Evolutionary conservation across 2,329 filamentous ascomycete genomes (phyloP).

Genomic region (Fusarium denticulatum): DNA sequence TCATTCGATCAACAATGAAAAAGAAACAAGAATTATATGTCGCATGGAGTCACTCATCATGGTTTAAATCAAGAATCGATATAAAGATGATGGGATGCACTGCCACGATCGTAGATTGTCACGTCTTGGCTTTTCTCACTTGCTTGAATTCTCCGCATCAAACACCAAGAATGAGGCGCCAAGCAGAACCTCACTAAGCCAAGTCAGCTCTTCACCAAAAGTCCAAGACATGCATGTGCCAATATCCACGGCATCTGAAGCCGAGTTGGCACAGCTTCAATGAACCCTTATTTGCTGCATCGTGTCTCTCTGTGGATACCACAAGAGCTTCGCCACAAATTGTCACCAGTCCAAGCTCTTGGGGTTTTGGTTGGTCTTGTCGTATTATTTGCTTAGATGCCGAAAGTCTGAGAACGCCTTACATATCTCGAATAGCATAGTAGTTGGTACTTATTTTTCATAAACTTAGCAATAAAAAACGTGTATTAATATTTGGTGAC

Average conservation of each 20-base stretch:
- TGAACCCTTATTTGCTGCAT: conserved; percentile 21
- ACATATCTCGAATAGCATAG: neutral
- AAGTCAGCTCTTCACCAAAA: neutral
- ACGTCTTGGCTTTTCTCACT: conserved; percentile 17
- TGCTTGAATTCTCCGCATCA: neutral
- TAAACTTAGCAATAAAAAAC: neutral
- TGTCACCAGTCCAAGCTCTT: conserved; percentile 12
- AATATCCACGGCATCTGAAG: conserved; percentile 13
- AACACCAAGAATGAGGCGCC: neutral
- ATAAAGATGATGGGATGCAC: conserved; percentile 9
- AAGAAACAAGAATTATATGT: neutral
- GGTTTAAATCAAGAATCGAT: conserved; percentile 9
- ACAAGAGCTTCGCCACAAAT: conserved; percentile 34
- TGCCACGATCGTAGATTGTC: conserved; percentile 13
- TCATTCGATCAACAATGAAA: neutral
- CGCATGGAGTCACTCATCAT: neutral
- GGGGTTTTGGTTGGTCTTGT: conserved; percentile 1
- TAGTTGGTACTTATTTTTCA: too few species aligned
- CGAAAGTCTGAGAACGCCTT: neutral
- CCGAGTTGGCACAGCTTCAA: conserved; percentile 23
- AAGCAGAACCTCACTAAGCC: neutral
- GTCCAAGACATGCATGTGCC: neutral
- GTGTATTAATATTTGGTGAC: neutral
- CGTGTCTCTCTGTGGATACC: conserved; percentile 32
- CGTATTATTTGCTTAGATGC: neutral